Base-by-base conservation (phyloP, 768 basidiomycete genomes). In the Phlegmacium glaucopus region DNA sequence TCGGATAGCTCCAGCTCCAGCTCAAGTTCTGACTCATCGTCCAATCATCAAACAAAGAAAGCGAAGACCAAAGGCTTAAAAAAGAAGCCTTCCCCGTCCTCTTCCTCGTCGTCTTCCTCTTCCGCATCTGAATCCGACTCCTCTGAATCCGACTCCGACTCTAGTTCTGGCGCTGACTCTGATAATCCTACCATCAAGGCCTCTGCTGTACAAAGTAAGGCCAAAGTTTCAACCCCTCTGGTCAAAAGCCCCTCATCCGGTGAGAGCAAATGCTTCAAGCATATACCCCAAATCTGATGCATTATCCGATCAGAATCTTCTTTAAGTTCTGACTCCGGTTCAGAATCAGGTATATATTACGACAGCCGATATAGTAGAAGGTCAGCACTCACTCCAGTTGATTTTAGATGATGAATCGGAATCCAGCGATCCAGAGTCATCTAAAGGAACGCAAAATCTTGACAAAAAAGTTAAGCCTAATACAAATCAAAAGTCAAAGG, bases 401-500 rank as follows among this genome's bases (percentile, higher is more conserved):
- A 3, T 22, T 38, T 48, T 46, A 61, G 50, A 58, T 48, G 68
- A 73, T 37, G 67, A 73, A 52, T 70, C 68, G 11, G 67, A 73
- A 52, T 70, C 68, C 11, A 72, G 66, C 44, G 65, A 72, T 48
- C 48, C 63, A 26, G 54, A 47, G 9, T 43, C 57, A 39, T 36
- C 39, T 22, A 50, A 51, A 55, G 40, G 42, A 18, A 53, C 54
- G 38, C 59, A 57, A 42, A 50, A 47, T 32, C n/a, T 26, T 22
- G 49, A 51, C 11, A 55, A 48, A 35, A 48, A 51, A 45, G 6
- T 6, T 34, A 55, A 59, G 42, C 10, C 45, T 6, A 25, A 49
- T 10, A 46, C 49, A 30, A 17, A 47, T 1, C 52, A 52, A 27
- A 44, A 28, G 41, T 16, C 55, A 8, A 40, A 41, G 12, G 17